Conservation (phyloP, 2,329 filamentous ascomycete genomes). For the Ambrosiella xylebori region DNA sequence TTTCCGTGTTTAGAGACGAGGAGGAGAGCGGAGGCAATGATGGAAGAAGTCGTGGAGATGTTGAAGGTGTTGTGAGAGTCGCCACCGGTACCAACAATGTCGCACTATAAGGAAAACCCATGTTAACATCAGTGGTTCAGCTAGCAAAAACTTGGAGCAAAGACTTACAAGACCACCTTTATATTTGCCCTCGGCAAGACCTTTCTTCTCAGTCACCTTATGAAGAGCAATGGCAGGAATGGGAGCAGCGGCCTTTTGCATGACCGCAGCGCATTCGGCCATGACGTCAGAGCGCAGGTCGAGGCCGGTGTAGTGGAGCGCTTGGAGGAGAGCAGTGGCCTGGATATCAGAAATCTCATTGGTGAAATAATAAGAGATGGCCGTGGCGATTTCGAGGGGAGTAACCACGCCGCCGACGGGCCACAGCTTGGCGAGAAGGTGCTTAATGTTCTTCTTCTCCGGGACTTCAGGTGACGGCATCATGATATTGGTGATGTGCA, state of each 20-base stretch:
- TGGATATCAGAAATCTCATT: slow-evolving; percentile 79
- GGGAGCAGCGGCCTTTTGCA: slow-evolving; percentile 61
- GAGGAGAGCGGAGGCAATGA: slow-evolving; percentile 71
- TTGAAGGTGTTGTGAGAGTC: slow-evolving; percentile 98
- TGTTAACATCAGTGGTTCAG: slow-evolving; percentile 2
- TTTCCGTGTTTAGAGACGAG: slow-evolving; percentile 92
- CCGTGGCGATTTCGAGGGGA: slow-evolving; percentile 71
- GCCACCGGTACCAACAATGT: slow-evolving; percentile 94
- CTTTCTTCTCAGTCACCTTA: slow-evolving; percentile 41
- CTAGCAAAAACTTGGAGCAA: background rate
- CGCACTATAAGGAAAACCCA: slow-evolving; percentile 34
- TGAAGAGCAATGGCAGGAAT: slow-evolving; percentile 49
- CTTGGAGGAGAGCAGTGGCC: slow-evolving; percentile 71
- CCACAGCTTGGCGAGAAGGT: slow-evolving; percentile 58
- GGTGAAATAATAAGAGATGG: slow-evolving; percentile 81
- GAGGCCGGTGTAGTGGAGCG: slow-evolving; percentile 76
- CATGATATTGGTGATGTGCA: too few relatives aligned
- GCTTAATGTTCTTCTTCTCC: slow-evolving; percentile 39
- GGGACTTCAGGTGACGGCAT: background rate
- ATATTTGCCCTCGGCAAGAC: slow-evolving; percentile 55
- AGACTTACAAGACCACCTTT: slow-evolving; percentile 60
- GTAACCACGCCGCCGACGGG: slow-evolving; percentile 39
- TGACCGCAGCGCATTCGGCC: slow-evolving; percentile 64
- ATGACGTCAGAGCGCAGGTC: slow-evolving; percentile 76
- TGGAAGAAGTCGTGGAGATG: slow-evolving; percentile 87